Evolutionary conservation across 331 rosid genomes (phyloP), one percentile per base, ranked within the genome.

Genomic region (Rhamnella rubrinervis): DNA sequence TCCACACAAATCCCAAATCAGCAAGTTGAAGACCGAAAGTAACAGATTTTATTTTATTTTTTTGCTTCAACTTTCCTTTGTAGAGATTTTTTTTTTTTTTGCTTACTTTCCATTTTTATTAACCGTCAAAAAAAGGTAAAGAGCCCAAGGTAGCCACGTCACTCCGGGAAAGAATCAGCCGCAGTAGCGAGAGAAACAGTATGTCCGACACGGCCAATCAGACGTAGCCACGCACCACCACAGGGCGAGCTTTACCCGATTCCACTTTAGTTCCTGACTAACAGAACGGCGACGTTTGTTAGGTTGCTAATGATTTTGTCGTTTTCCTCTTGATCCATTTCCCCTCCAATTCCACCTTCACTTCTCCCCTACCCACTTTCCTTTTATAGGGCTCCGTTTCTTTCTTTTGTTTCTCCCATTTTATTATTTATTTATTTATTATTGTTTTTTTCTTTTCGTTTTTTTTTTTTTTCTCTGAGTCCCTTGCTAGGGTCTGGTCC

Each of bases 401-500:
- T 25, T 6, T 49, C 6, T 1, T 57, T 19, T 20, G 11, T 21
- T 39, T 6, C 4, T 26, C 1, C 3, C 41, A 38, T 65, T 11
- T 14, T n/a, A 2, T n/a, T 20, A 23, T n/a, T 7, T 16, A 20
- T 49, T 57, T 67, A 15, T 52, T 19, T 6, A 7, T 44, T 57
- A 6, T 4, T 8, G 40, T 57, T 49, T 49, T 66, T 28, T 52
- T 39, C 16, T 61, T 76, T 41, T 52, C 8, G 47, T 44, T 69
- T 25, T 12, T 12, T 3, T 31, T 26, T 20, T 38, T 60, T 25
- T 17, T 53, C 20, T 25, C 15, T 31, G 53, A 55, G 49, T 40
- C 2, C n/a, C 35, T 25, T 20, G 14, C 61, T 66, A 67, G 71
- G 81, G 70, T 76, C 85, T 68, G 76, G 77, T 75, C 81, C 72